Percentiles rank a stretch among this genome's conserved stretches.
phyloP scores from a whole-genome alignment of 192 early-diverging fungal species.

The Podochytrium sp. region DNA sequence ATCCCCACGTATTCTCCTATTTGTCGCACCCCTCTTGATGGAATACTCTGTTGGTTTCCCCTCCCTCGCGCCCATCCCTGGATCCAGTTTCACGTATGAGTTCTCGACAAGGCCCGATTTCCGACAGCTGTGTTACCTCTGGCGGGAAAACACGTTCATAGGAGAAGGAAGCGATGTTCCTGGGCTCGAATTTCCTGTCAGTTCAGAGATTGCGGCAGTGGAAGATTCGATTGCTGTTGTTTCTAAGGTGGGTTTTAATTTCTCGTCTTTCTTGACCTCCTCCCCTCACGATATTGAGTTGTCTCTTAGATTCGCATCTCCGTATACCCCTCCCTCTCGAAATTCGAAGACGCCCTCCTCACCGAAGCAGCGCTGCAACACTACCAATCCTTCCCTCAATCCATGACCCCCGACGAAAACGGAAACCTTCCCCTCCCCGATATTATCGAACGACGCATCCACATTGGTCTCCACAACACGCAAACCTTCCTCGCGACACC shows the following conservation, averaged over 20 bases:
- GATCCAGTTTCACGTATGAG: constrained; percentile 41
- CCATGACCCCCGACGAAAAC: constrained; percentile 28
- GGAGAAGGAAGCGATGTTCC: constrained; percentile 38
- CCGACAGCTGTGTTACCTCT: constrained; percentile 31
- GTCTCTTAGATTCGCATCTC: constrained; percentile 26
- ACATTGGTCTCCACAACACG: constrained; percentile 57
- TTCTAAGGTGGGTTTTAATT: constrained; percentile 45
- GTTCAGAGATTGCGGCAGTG: constrained; percentile 11
- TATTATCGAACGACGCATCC: constrained; percentile 49
- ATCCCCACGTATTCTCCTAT: constrained; percentile 44
- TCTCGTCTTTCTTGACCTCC: too few species aligned
- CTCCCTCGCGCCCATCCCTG: constrained; percentile 38
- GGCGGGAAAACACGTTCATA: constrained; percentile 52
- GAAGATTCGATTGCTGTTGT: constrained; percentile 4
- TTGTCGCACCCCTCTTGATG: constrained; percentile 31
- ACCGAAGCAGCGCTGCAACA: constrained; percentile 21
- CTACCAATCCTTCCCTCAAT: constrained; percentile 8
- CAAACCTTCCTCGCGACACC: constrained; percentile 45
- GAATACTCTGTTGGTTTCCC: constrained; percentile 17
- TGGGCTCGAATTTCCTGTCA: constrained; percentile 28
- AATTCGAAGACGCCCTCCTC: constrained; percentile 40
- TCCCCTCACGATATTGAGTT: background rate
- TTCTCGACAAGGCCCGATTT: constrained; percentile 45
- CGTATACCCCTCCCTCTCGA: constrained; percentile 30
- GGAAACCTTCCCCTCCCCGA: constrained; percentile 30